Evolutionary conservation across 768 basidiomycete species (phyloP), one percentile per base, ranked within the genome.

Genomic region (Flagelloscypha sp.): DNA sequence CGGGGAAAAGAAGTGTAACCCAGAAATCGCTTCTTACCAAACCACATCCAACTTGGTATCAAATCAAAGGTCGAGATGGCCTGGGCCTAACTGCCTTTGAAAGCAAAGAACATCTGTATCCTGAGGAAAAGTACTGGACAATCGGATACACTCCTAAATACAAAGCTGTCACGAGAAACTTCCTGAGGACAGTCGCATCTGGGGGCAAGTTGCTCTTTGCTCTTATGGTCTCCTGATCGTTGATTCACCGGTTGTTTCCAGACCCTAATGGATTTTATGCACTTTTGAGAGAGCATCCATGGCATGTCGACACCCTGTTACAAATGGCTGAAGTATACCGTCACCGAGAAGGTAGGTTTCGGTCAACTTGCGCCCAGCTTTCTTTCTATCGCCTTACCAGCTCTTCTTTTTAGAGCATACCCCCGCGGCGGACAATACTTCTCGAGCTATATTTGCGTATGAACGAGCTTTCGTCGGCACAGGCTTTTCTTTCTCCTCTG

Each of bases 381-480:
- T 24, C 30, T 12, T 16, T 38, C 35, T 21, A 31, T 33, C 13
- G 5, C 27, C 25, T 35, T 31, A 30, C 20, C 9, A 8, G 16
- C 17, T 12, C 12, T 13, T 24, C 11, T 22, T 19, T 27, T 15
- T 36, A 88, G 90, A 95, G 51, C 76, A 90, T 48, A 69, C 80
- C 24, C 75, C 80, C 35, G 87, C 89, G 0, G 76, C 85, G 3
- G 90, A 95, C 41, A 88, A 77, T 48, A 76, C 90, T n/a, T 84
- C 89, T 37, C 75, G 92, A n/a, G 85, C 93, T 0, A 56, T 99
- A 11, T 97, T 93, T 60, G 79, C 90, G 0, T 95, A 93, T 42
- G 93, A 97, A 49, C 76, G 90, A 9, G 78, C 85, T 8, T 85
- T 97, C 46, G 71, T 89, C 11, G 87, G 90, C 2, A 65, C 82